Conservation (phyloP, 306 rosid species). For the Glycine tomentella region DNA sequence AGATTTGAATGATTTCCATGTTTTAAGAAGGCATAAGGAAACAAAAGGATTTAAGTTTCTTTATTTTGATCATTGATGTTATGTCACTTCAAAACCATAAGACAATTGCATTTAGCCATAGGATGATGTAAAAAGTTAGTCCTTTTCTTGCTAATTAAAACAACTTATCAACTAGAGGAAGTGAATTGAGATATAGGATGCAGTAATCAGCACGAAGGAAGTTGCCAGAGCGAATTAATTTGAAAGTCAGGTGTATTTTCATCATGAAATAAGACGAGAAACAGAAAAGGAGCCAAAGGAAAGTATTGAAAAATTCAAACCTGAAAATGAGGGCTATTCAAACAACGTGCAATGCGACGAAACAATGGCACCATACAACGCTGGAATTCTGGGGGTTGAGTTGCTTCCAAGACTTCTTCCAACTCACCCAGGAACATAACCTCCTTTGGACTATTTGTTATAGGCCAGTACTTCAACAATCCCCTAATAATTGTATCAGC, state of each 20-base stretch:
- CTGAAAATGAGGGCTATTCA: slow-evolving; percentile 86
- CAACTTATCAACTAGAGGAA: slow-evolving; percentile 30
- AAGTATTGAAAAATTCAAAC: slow-evolving; percentile 49
- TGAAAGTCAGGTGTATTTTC: slow-evolving; percentile 4
- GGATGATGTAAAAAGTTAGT: background rate
- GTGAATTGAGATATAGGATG: slow-evolving; percentile 5
- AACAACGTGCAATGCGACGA: slow-evolving; percentile 67
- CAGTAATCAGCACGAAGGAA: background rate
- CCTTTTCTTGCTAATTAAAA: slow-evolving; percentile 19
- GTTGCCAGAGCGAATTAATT: slow-evolving; percentile 4
- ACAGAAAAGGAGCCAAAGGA: slow-evolving; percentile 17
- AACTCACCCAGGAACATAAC: slow-evolving; percentile 83
- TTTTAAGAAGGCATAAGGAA: slow-evolving; percentile 16
- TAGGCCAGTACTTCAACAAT: slow-evolving; percentile 88
- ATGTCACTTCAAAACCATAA: slow-evolving; percentile 23
- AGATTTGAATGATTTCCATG: slow-evolving; percentile 24
- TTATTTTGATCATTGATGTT: slow-evolving; percentile 3
- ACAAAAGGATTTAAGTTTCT: slow-evolving; percentile 16
- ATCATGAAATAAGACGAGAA: background rate
- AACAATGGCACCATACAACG: slow-evolving; percentile 85
- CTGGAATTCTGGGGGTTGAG: slow-evolving; percentile 85
- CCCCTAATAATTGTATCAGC: slow-evolving; percentile 87
- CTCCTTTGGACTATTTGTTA: slow-evolving; percentile 86
- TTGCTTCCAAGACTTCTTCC: slow-evolving; percentile 85
- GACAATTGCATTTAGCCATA: slow-evolving; percentile 16